Evolutionary conservation across 345 rosid species (phyloP).

Genomic region (Chamaenerion angustifolium): DNA sequence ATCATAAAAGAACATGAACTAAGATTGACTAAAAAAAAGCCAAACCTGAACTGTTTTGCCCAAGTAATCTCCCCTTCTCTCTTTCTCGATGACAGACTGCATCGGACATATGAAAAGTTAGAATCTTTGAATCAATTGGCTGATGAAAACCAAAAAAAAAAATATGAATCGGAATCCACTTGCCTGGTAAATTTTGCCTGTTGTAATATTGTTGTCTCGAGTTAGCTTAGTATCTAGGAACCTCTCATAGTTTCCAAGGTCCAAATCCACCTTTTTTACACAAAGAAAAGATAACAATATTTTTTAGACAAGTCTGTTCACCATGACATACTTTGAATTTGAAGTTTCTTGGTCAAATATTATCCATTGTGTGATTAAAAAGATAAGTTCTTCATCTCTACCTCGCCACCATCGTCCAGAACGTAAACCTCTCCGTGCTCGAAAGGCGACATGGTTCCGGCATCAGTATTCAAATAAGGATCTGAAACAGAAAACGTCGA

Average conservation of each 20-base stretch:
- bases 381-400: constrained; percentile 7
- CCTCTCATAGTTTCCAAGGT: constrained; percentile 98
- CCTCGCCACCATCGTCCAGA: constrained; percentile 99
- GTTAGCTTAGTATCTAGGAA: constrained; percentile 78
- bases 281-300: not conserved
- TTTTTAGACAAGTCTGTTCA: too few relatives aligned
- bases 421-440: constrained; percentile 99
- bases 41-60: constrained; percentile 96
- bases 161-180: constrained; percentile 8
- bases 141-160: constrained; percentile 25
- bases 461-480: constrained; percentile 92
- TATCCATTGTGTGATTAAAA: too few relatives aligned
- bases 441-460: constrained; percentile 97
- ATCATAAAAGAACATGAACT: not conserved
- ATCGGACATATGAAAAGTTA: constrained; percentile 4
- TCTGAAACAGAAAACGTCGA: constrained; percentile 22
- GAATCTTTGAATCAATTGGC: not conserved
- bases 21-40: not conserved
- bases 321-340: too few relatives aligned
- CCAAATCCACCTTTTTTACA: constrained; percentile 69
- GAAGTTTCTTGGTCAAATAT: too few relatives aligned
- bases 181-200: constrained; percentile 89
- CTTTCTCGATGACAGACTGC: constrained; percentile 79
- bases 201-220: constrained; percentile 79
- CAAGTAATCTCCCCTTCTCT: constrained; percentile 89